Conservation (phyloP, 2,329 filamentous ascomycete genomes). For the Phialophora macrospora region DNA sequence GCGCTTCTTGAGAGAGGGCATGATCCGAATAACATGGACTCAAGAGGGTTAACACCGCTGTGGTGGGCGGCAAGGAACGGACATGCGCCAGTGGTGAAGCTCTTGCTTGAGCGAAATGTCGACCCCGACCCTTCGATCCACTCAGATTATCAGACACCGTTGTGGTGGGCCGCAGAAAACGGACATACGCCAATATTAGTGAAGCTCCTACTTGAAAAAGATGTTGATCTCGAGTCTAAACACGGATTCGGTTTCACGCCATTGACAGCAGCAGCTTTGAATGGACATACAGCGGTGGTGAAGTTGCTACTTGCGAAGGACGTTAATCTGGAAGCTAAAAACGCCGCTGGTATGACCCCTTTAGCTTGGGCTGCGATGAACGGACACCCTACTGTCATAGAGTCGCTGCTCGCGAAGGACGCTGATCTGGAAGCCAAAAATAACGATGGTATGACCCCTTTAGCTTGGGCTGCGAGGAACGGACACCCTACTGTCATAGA, state of each 20-base stretch:
- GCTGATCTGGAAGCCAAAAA: no score
- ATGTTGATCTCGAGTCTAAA: constrained; percentile 16
- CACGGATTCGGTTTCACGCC: constrained; percentile 8
- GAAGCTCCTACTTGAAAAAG: constrained; percentile 22
- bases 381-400: constrained; percentile 11
- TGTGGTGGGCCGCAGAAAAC: constrained; percentile 14
- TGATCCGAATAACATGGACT: background rate
- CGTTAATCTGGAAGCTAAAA: constrained; percentile 7
- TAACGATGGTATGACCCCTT: no score
- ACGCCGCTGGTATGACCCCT: constrained; percentile 10
- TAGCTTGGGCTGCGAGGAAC: no score
- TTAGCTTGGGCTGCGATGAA: constrained; percentile 14
- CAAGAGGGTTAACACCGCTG: background rate
- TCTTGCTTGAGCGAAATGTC: no score
- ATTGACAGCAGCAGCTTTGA: constrained; percentile 16
- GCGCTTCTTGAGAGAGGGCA: background rate
- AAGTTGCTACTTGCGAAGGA: constrained; percentile 5
- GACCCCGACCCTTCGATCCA: no score
- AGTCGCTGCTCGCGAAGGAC: no score
- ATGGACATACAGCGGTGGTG: constrained; percentile 13
- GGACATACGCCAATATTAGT: constrained; percentile 27
- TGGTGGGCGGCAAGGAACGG: no score
- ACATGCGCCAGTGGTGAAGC: no score
- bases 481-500: no score
- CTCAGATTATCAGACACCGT: no score